Percentiles rank a stretch among this genome's conserved stretches.
Conservation (phyloP, 2,329 filamentous ascomycete species). For the Aspergillus pseudoviridinutans region DNA sequence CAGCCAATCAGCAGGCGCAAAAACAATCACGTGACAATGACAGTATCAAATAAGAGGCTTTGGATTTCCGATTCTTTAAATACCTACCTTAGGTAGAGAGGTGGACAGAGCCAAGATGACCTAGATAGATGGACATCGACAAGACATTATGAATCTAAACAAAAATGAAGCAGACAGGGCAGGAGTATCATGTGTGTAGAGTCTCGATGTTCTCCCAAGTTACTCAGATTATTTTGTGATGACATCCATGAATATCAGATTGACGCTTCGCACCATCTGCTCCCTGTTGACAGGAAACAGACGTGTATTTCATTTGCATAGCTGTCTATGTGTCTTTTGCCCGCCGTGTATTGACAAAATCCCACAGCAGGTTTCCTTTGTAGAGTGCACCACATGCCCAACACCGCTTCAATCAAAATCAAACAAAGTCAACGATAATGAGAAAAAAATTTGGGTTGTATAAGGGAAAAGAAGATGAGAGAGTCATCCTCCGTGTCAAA, state of each 20-base stretch:
- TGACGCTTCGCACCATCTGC: background rate
- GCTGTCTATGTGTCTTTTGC: background rate
- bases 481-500: slow-evolving; percentile 16
- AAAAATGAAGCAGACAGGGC: background rate
- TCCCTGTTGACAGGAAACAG: background rate
- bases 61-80: slow-evolving; percentile 9
- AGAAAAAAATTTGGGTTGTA: background rate
- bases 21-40: slow-evolving; percentile 16
- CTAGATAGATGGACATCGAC: background rate
- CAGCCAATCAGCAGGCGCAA: slow-evolving; percentile 25
- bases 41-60: slow-evolving; percentile 14
- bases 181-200: no score
- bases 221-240: background rate
- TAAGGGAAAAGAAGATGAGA: slow-evolving; percentile 9
- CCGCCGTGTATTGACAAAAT: background rate
- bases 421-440: slow-evolving; percentile 1
- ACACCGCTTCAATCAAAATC: background rate
- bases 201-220: background rate
- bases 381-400: background rate
- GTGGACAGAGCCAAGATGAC: background rate
- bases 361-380: background rate
- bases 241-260: background rate
- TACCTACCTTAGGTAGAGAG: no score
- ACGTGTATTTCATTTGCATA: background rate
- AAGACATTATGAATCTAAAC: background rate